Conservation (phyloP, 1,284 basidiomycete genomes). For the Hemileia vastatrix region DNA sequence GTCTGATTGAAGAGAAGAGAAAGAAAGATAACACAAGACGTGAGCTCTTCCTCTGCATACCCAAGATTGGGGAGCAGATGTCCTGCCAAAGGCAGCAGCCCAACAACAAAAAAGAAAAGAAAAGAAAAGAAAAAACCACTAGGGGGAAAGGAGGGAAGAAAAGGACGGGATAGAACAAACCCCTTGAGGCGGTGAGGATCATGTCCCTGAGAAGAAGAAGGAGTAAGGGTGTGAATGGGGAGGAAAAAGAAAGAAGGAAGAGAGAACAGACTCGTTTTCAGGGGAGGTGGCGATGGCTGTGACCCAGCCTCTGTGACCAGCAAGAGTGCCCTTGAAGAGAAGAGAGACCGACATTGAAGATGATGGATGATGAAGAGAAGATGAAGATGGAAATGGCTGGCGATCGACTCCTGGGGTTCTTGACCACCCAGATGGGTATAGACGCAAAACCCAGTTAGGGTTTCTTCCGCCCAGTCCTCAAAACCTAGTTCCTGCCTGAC, state of each 20-base stretch:
- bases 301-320: conserved; percentile 86
- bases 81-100: conserved; percentile 24
- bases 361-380: background rate
- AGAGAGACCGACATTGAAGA: conserved; percentile 66
- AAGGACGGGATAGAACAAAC: conserved; percentile 15
- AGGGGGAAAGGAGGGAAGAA: background rate
- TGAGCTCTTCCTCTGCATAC: conserved; percentile 19
- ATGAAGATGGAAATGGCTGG: no score
- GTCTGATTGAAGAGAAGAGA: conserved; percentile 50
- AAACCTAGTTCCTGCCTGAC: no score
- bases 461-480: no score
- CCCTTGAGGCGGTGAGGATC: conserved; percentile 41
- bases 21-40: background rate
- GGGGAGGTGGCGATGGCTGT: conserved; percentile 42
- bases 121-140: background rate
- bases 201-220: conserved; percentile 39
- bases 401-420: no score
- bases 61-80: conserved; percentile 11
- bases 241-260: no score
- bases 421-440: no score
- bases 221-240: background rate
- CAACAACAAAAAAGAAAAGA: no score
- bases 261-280: conserved; percentile 13
- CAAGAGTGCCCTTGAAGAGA: conserved; percentile 65
- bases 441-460: no score